phyloP scores from a whole-genome alignment of 345 rosid species.

The Gossypium herbaceum region DNA sequence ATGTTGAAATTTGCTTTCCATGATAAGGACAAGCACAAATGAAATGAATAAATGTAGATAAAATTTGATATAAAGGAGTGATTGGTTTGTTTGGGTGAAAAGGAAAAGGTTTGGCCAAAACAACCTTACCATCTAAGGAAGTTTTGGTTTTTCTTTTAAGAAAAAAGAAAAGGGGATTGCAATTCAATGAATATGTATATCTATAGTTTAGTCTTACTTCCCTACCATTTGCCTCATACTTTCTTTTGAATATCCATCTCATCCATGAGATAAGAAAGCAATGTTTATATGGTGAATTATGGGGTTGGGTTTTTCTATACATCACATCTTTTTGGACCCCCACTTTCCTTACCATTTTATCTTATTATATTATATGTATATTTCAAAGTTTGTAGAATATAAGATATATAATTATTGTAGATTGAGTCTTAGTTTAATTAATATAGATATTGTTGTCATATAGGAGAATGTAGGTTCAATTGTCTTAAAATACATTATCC shows the following conservation, averaged over 20 bases:
- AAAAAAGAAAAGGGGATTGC: not conserved
- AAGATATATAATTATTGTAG: too few relatives aligned
- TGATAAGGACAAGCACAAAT: too few relatives aligned
- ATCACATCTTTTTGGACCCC: not conserved
- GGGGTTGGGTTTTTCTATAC: not conserved
- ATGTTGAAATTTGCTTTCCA: too few relatives aligned
- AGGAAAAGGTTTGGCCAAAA: not conserved
- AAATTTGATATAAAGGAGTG: conserved; percentile 1
- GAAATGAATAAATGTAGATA: not conserved
- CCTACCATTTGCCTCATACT: not conserved
- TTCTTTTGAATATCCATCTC: not conserved
- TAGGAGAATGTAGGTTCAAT: accelerated
- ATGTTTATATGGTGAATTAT: not conserved
- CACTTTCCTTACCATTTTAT: too few relatives aligned
- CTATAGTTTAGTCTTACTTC: not conserved
- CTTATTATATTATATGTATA: too few relatives aligned
- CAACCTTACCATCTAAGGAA: conserved; percentile 22
- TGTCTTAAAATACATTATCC: accelerated
- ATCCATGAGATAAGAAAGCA: not conserved
- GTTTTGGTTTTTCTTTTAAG: not conserved
- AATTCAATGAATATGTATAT: not conserved
- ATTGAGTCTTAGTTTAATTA: too few relatives aligned
- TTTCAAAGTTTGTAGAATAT: too few relatives aligned
- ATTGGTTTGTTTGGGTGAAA: not conserved
- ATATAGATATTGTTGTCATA: accelerated